Base-by-base conservation (phyloP, 768 basidiomycete genomes). In the Hygrophorus pudorinus region DNA sequence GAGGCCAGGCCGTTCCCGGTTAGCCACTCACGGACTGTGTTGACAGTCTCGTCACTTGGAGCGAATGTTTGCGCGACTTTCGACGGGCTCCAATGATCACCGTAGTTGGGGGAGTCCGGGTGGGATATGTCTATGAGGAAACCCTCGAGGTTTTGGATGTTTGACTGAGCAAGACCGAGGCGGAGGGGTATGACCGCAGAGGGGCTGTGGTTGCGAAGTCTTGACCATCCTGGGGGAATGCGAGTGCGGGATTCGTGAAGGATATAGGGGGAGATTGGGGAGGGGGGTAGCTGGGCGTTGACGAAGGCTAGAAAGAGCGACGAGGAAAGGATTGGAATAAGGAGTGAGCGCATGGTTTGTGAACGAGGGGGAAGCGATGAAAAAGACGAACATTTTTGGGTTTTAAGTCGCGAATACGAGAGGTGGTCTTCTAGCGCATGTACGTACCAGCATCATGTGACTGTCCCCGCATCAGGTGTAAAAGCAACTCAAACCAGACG, bases 81-180 rank as follows among this genome's bases (percentile, higher is more conserved):
- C 1, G 59, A 61, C 3, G 74, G 55, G 4, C 64, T 56, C 65
- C 70, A 74, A 51, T 77, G 75, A 44, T 69, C 58, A 11, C 74
- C 73, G 49, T 75, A 78, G 50, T 60, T 61, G 5, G 62, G 62
- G 1, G 75, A 76, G 17, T 68, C 66, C 2, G 75, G 74, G 44
- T 76, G 66, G 2, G 75, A 69, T 14, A 77, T 68, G 28, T 66
- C 65, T 50, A 66, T 55, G 13, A 78, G 65, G 37, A 68, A 59
- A 6, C 64, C 64, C 50, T 73, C 72, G 38, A 77, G 54, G 4
- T 58, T 61, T 32, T 71, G 56, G 38, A 74, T 56, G 46, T 76
- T 71, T 33, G 56, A 55, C 51, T 77, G 75, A 6, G 61, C 52
- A 17, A 78, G 65, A 17, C 68, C 73, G 41, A 76, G 65, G 21